Base-by-base conservation (phyloP, 768 basidiomycete genomes). In the Tricholoma terreum region DNA sequence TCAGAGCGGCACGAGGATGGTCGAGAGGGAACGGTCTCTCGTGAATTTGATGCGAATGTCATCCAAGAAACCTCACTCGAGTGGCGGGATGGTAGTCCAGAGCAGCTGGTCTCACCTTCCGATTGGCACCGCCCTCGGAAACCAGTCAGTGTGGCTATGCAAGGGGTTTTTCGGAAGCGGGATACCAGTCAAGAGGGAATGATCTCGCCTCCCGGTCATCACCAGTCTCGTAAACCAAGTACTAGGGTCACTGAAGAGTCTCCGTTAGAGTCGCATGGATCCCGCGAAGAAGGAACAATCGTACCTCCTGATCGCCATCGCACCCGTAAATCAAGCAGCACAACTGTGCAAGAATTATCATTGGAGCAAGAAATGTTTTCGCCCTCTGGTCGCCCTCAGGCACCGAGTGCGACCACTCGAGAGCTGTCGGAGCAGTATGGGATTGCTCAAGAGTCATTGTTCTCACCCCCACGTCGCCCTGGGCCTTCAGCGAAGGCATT, bases 401-500 rank as follows among this genome's bases (percentile, higher is more conserved):
- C 10, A 31, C 17, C 30, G 15, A 48, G 46, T n/a, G 8, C 5
- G 15, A 15, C 46, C 8, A 30, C 14, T n/a, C n/a, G n/a, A n/a
- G n/a, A n/a, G n/a, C n/a, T n/a, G n/a, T n/a, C n/a, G n/a, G n/a
- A n/a, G n/a, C n/a, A n/a, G 24, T 27, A 6, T 8, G n/a, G 2
- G 7, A 15, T 48, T 17, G 5, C n/a, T 31, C 15, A 48, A 48
- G 43, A 46, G 17, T 27, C 7, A 31, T 14, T 45, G 5, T n/a
- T 17, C 27, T 17, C 34, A 35, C 34, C 24, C 24, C 10, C 22
- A 11, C 51, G 12, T 4, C 22, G 21, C 34, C 42, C 34, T 24
- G 35, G 38, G n/a, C 72, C 68, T 22, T 73, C 72, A 0, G 71
- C 69, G 22, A 73, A 75, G 49, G 69, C 70, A 8, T 57, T 71